phyloP scores from a whole-genome alignment of 306 rosid genomes.

The Inga laurina region DNA sequence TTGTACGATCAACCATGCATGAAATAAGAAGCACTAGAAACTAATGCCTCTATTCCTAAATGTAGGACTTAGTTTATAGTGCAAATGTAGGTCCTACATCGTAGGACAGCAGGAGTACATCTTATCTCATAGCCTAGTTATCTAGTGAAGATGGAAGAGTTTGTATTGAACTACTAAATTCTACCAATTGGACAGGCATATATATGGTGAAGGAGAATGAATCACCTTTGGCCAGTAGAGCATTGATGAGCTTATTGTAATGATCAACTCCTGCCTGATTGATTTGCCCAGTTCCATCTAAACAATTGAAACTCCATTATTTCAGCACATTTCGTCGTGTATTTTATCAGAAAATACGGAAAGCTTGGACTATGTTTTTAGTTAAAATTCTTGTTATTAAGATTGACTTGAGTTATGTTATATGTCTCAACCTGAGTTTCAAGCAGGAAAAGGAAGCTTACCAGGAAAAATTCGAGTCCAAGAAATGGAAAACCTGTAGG shows the following conservation, averaged over 20 bases:
- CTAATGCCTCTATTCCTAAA: neutral
- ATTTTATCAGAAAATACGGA: neutral
- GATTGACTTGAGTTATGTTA: neutral
- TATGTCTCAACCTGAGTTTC: neutral
- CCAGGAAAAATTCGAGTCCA: constrained; percentile 91
- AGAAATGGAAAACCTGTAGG: constrained; percentile 88
- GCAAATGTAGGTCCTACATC: too few species aligned
- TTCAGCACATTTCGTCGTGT: neutral
- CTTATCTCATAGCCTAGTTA: too few species aligned
- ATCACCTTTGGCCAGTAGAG: constrained; percentile 77
- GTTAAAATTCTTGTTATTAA: neutral
- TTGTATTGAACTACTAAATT: neutral
- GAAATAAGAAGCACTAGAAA: neutral
- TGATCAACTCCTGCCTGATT: constrained; percentile 83
- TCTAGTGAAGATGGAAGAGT: neutral
- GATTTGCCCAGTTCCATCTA: constrained; percentile 79
- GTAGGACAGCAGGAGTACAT: too few species aligned
- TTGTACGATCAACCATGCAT: constrained; percentile 24
- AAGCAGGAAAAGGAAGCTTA: constrained; percentile 37
- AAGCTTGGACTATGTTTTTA: neutral
- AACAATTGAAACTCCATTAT: constrained; percentile 21
- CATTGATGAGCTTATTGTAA: constrained; percentile 79
- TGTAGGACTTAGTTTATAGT: too few species aligned
- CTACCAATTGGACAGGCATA: neutral
- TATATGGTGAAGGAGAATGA: neutral